Base-by-base conservation (phyloP, 495 filamentous ascomycete species). In the Tuber umbilicatum region DNA sequence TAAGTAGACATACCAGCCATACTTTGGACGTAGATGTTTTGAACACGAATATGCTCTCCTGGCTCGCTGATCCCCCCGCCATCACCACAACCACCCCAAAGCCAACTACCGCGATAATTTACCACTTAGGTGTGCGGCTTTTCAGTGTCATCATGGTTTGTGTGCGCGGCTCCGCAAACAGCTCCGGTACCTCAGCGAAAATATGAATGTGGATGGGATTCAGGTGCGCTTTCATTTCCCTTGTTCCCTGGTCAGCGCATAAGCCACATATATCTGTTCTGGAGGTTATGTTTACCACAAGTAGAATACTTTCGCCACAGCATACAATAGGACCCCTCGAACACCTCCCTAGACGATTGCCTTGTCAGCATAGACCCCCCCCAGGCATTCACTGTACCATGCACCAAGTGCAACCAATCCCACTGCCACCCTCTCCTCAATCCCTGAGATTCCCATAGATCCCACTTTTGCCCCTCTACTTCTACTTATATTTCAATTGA, bases 41-140 rank as follows among this genome's bases (percentile, higher is more conserved):
- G 79, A 42, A 86, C 73, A 16, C 82, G 80, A 10, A 86, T 71
- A 73, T 85, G 79, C 72, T 86, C 85, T 6, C 85, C 85, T 1
- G 85, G 85, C 73, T 86, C 85, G 74, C 84, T 84, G 70, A 86
- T 84, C n/a, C 81, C 81, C 70, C 86, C 85, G 35, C 81, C 81
- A 71, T 85, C 85, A 55, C 85, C 84, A 70, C 85, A 10, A 80
- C 77, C 38, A 86, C 74, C 68, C 85, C 83, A 73, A 86, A 86
- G 39, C 79, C 81, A 10, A 79, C 77, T 14, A 86, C 77, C 14
- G 73, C 77, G 21, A 86, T 75, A n/a, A 75, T 79, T 68, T 85
- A 86, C 17, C 78, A 27, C 78, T 80, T 0, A 77, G 78, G 72
- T 85, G 86, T n/a, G 77, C 76, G 0, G 78, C 75, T n/a, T n/a